Evolutionary conservation across 257 asterid genomes (phyloP), one percentile per base, ranked within the genome.

Genomic region (Solanum acaule): DNA sequence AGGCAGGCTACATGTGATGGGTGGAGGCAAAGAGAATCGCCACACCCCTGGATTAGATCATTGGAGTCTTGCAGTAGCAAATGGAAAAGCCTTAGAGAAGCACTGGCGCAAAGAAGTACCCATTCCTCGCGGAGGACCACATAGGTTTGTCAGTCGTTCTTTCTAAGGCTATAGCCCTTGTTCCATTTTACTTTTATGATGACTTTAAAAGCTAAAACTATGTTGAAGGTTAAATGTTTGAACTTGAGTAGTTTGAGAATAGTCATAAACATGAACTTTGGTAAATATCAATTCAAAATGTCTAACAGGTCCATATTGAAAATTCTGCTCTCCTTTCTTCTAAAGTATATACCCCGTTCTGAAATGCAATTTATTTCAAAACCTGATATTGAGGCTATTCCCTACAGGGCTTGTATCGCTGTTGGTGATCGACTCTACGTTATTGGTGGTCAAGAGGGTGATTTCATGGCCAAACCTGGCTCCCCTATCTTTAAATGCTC

Each of bases 371-470:
- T 44, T 78, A 78, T 44, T 29, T 81, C 88, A 18, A 67, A 10
- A 23, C 65, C 8, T 86, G 42, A 68, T 59, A 4, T 31, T 23
- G 72, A 72, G 76, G 25, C 70, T 76, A 13, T 27, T 73, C 52
- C 84, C 68, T 78, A 63, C 89, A 93, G 98, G 93, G 95, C 95
- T 33, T 95, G 96, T 87, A 90, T 95, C 85, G 94, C 77, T 44
- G 95, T 91, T 78, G 90, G 87, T 84, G 95, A 94, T 88, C 91
- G 87, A 70, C 95, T 95, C 88, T 92, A 91, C 15, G 98, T 94
- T 27, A 94, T 95, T 25, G 98, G 98, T 49, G 98, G 98, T 86
- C 98, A 95, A 88, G 98, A 95, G 92, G 98, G 98, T 29, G 98
- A 95, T 88, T 94, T 95, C 82, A 93, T 93, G 96, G 92, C 98